phyloP scores from a whole-genome alignment of 1,139 yeast genomes.

The Insectozyma bohioensis region DNA sequence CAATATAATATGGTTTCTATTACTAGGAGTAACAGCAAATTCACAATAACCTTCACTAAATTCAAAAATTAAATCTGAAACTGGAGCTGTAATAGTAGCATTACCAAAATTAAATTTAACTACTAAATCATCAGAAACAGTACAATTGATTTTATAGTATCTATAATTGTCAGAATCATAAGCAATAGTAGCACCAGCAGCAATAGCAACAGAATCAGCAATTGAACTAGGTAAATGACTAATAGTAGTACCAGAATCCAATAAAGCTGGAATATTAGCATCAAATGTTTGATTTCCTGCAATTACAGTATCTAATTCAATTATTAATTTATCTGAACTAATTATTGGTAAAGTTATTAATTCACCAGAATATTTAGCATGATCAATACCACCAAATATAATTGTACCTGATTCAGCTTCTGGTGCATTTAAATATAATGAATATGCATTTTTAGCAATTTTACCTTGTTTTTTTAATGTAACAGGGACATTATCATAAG shows the following conservation, averaged over 20 bases:
- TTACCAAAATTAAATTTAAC: constrained; percentile 17
- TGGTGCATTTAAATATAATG: constrained; percentile 28
- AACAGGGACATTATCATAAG: constrained; percentile 32
- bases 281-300: no score
- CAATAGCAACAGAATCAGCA: constrained; percentile 19
- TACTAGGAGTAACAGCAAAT: constrained; percentile 2
- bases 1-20: constrained; percentile 14
- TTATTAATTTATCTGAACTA: constrained; percentile 3
- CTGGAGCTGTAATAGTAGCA: constrained; percentile 9
- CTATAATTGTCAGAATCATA: constrained; percentile 7
- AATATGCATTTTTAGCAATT: constrained; percentile 42
- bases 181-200: constrained; percentile 21
- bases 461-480: constrained; percentile 39
- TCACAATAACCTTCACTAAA: constrained; percentile 7
- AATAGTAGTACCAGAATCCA: constrained; percentile 32
- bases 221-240: constrained; percentile 22
- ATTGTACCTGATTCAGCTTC: constrained; percentile 23
- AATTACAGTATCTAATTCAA: constrained; percentile 5
- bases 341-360: constrained; percentile 15
- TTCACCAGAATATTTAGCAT: constrained; percentile 24
- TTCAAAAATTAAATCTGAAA: constrained; percentile 14
- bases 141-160: constrained; percentile 4
- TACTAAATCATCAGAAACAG: no score
- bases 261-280: constrained; percentile 18
- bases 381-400: constrained; percentile 32